A percentile compares a stretch with the other conserved stretches of the same genome.
Conservation (phyloP, 164 flowering plant genomes). For the Annona squamosa region DNA sequence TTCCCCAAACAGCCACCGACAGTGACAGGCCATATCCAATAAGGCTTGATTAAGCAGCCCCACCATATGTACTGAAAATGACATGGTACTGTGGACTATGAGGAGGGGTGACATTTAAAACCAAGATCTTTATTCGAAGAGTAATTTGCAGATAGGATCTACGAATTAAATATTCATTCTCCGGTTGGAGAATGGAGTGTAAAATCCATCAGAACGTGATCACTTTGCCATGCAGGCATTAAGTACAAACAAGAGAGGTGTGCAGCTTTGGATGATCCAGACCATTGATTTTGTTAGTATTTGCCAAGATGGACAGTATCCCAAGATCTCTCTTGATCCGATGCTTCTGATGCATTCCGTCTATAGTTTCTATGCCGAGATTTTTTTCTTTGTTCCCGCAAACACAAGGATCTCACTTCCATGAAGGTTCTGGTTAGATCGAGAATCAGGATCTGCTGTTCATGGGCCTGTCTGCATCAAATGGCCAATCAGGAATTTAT, state of each 20-base stretch:
- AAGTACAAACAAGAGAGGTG: background rate
- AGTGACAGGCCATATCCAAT: constrained; percentile 29
- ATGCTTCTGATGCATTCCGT: background rate
- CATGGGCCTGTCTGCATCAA: background rate
- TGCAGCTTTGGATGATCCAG: background rate
- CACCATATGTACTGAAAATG: constrained; percentile 44
- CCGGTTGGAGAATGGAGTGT: background rate
- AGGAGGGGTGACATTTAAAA: constrained; percentile 17
- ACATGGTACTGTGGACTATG: constrained; percentile 64
- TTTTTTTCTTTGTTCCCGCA: background rate
- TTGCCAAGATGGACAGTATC: background rate
- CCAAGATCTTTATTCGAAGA: constrained; percentile 1
- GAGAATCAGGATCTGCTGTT: background rate
- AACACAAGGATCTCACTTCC: background rate
- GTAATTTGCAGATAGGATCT: constrained; percentile 25
- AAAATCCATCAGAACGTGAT: background rate
- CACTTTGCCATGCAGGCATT: background rate
- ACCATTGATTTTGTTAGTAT: background rate
- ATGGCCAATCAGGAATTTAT: background rate
- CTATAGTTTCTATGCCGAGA: background rate
- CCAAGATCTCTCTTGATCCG: background rate
- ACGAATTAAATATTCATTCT: constrained; percentile 26
- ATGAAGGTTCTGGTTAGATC: background rate
- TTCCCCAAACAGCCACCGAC: constrained; percentile 31
- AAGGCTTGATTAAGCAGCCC: constrained; percentile 51